Conservation (phyloP, 202 grass and related monocot genomes). For the Eragrostis tef region DNA sequence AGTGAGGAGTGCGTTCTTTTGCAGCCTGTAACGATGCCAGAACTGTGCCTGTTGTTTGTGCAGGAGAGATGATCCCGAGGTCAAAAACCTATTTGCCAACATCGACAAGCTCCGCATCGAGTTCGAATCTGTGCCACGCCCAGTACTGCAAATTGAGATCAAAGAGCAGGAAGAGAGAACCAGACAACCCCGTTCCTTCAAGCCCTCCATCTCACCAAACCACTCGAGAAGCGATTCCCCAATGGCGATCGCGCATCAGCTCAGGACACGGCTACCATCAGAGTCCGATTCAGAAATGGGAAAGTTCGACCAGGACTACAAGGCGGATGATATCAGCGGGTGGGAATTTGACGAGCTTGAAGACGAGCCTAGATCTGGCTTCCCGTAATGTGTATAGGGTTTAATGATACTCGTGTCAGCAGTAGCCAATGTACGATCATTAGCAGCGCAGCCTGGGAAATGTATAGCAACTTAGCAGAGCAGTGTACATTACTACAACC, state of each 20-base stretch:
- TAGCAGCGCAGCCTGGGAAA: conserved; percentile 26
- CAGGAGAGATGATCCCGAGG: conserved; percentile 74
- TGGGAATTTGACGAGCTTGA: conserved; percentile 94
- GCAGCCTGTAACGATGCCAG: conserved; percentile 16
- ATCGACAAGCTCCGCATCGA: conserved; percentile 65
- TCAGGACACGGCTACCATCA: conserved; percentile 57
- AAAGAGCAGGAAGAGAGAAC: conserved; percentile 49
- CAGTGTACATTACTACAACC: conserved; percentile 34
- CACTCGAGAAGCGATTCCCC: conserved; percentile 50
- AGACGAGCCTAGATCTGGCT: conserved; percentile 51
- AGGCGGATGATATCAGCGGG: conserved; percentile 68
- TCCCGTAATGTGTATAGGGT: background rate
- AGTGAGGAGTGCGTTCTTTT: background rate
- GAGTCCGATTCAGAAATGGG: conserved; percentile 58
- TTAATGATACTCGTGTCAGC: background rate
- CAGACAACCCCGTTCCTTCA: conserved; percentile 38
- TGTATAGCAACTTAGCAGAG: conserved; percentile 16
- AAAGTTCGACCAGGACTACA: conserved; percentile 65
- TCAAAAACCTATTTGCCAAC: conserved; percentile 58
- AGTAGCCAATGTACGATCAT: conserved; percentile 30
- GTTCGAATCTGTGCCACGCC: conserved; percentile 79
- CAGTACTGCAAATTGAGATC: conserved; percentile 69
- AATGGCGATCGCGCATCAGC: conserved; percentile 51
- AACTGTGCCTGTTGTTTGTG: conserved; percentile 30
- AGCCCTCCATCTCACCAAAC: background rate